A percentile compares a stretch with the other conserved stretches of the same genome.
Evolutionary conservation across 805 yeast species (phyloP).

Genomic region (fission yeast (Schizosaccharomyces pombe)): DNA sequence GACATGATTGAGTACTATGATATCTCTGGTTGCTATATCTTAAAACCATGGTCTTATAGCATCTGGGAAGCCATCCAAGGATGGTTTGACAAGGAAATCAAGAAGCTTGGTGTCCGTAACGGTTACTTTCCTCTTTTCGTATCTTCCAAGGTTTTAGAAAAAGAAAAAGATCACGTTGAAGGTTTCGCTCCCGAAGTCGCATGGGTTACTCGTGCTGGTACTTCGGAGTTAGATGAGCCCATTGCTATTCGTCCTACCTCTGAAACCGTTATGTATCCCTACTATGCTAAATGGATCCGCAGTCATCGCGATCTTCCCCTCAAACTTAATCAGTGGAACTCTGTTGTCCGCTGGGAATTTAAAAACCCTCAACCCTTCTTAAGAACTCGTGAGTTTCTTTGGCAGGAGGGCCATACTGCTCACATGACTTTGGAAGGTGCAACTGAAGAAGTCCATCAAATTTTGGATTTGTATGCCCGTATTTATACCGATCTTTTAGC

Average conservation of each 20-base stretch:
- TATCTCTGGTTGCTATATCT: constrained; percentile 93
- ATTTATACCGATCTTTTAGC: constrained; percentile 83
- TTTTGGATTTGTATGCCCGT: constrained; percentile 64
- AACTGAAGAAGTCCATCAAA: constrained; percentile 56
- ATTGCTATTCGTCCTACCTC: constrained; percentile 98
- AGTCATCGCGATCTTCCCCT: constrained; percentile 95
- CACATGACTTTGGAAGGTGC: constrained; percentile 71
- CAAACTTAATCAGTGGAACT: constrained; percentile 95
- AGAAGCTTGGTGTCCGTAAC: constrained; percentile 73
- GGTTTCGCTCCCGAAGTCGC: constrained; percentile 99
- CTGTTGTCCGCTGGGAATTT: constrained; percentile 99
- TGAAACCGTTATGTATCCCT: constrained; percentile 98
- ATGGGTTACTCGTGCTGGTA: constrained; percentile 95
- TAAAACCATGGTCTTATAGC: constrained; percentile 84
- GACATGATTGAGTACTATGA: constrained; percentile 97
- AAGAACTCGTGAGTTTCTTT: constrained; percentile 94
- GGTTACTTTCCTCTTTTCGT: constrained; percentile 98
- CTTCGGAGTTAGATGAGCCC: constrained; percentile 85
- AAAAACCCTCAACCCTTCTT: constrained; percentile 98
- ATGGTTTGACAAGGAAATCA: constrained; percentile 64
- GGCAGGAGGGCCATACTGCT: constrained; percentile 99
- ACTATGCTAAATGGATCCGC: constrained; percentile 96
- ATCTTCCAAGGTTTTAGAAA: constrained; percentile 73
- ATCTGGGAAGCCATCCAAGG: constrained; percentile 86
- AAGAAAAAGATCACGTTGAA: constrained; percentile 94